These are phyloP conservation scores for Discostella pseudostelligera DNA, from an alignment of 108 stramenopile species.

Conservation along the genomic window DNA sequence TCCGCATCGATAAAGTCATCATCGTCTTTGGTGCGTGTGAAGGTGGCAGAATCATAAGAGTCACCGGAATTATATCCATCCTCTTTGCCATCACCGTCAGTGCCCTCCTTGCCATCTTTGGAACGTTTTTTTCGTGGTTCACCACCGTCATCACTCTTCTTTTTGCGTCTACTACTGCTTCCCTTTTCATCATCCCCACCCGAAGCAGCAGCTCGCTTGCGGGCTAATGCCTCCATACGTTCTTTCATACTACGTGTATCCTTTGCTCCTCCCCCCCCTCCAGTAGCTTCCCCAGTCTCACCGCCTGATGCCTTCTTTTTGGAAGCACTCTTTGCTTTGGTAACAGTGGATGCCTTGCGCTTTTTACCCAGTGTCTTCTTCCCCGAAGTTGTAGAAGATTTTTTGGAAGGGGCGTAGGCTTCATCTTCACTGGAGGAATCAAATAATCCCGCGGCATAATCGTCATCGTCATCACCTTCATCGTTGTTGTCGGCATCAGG, in stretches of 20 bases:
- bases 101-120: conserved; percentile 20
- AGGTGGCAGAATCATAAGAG: conserved; percentile 73
- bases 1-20: conserved; percentile 89
- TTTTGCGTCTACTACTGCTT: too few relatives aligned
- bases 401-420: conserved; percentile 5
- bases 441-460: conserved; percentile 56
- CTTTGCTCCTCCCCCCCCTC: conserved; percentile 7
- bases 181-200: conserved; percentile 8
- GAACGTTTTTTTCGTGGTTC: conserved; percentile 30
- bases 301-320: not conserved
- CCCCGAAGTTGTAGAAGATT: not conserved
- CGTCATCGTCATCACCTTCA: conserved; percentile 45
- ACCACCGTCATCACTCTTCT: conserved; percentile 1
- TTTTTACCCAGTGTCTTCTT: conserved; percentile 48
- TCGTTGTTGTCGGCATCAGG: conserved; percentile 39
- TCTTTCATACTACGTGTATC: conserved; percentile 51
- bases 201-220: conserved; percentile 41
- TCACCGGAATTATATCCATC: conserved; percentile 63
- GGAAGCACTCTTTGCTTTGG: conserved; percentile 15
- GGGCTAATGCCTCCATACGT: conserved; percentile 78
- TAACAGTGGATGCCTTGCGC: conserved; percentile 6
- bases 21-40: conserved; percentile 79
- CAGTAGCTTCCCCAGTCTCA: not conserved
- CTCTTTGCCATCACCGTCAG: conserved; percentile 22
- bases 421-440: conserved; percentile 71